Base-by-base conservation (phyloP, 805 yeast species). In the Clavispora phyllophila region DNA sequence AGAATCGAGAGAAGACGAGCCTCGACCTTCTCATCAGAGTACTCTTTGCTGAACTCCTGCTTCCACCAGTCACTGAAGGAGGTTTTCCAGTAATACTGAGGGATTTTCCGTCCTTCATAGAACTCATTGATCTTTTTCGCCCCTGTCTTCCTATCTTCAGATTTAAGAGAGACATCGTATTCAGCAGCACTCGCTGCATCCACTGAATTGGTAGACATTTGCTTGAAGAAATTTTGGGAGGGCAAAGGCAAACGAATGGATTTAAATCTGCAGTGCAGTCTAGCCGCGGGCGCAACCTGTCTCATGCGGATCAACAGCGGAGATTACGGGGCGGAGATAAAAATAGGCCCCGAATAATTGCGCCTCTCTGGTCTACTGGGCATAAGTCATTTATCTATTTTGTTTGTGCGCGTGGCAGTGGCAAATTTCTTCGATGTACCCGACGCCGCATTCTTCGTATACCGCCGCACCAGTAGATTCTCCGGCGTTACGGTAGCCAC, bases 1-100 rank as follows among this genome's bases (percentile, higher is more conserved):
- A 84, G 63, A 2, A 66, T 57, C 13, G 81, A 72, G 17, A 87
- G 65, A 8, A 88, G 70, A 5, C 67, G 55, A 12, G 43, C 37
- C 41, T 70, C 74, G 2, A 59, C 72, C 18, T 48, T 42, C 18
- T 43, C 47, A 47, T 70, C 72, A 9, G 51, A 38, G 31, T 38
- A 47, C 15, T 49, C 42, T 14, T 43, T 42, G 32, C 45, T 36
- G 40, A 46, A 42, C 20, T 40, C 37, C 8, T 51, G 55, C 15
- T 35, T 43, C 37, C 42, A 47, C 55, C 55, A 51, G 26, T 51
- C 55, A 29, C 19, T 14, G 6, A 51, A 31, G 17, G 55, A 51
- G 20, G 36, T 26, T 22, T 44, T 44, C 54, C 54, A 51, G 20
- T 20, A 28, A 32, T 51, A 51, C 2, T 38, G 39, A n/a, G 55